Evolutionary conservation across 2,329 filamentous ascomycete genomes (phyloP).

Genomic region (Akanthomyces muscarius): DNA sequence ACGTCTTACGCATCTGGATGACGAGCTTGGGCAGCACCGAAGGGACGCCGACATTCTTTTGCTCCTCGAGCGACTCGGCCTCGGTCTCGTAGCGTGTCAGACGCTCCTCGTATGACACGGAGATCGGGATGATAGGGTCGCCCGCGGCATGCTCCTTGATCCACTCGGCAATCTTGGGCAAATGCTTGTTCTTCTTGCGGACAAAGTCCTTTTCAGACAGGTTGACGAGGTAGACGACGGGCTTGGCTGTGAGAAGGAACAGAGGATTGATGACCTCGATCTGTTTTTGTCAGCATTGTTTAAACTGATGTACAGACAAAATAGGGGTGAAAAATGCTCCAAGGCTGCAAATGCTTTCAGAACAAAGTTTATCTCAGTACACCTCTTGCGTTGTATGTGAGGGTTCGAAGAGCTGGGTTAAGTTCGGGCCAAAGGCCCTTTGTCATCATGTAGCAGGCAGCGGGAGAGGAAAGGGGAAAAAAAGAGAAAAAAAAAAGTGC

Average conservation of each 20-base stretch:
- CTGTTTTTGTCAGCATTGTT: constrained; percentile 43
- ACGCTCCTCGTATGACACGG: constrained; percentile 88
- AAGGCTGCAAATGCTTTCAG: constrained; percentile 49
- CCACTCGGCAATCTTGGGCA: constrained; percentile 91
- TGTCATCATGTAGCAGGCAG: constrained; percentile 73
- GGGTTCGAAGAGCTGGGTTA: constrained; percentile 99
- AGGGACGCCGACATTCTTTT: constrained; percentile 81
- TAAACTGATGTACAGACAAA: too few relatives aligned
- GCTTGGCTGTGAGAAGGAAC: constrained; percentile 91
- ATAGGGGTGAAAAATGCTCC: constrained; percentile 11
- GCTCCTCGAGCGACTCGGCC: constrained; percentile 74
- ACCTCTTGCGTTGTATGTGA: constrained; percentile 70
- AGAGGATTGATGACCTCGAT: constrained; percentile 97
- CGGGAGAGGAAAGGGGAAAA: constrained; percentile 19
- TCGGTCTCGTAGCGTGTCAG: constrained; percentile 77
- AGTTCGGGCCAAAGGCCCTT: constrained; percentile 93
- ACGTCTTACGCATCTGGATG: constrained; percentile 83
- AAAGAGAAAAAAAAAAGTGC: constrained; percentile 20
- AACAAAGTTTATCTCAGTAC: constrained; percentile 80
- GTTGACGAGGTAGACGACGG: constrained; percentile 95
- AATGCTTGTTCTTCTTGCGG: constrained; percentile 99
- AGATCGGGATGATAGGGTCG: constrained; percentile 90
- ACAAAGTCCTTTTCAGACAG: constrained; percentile 95
- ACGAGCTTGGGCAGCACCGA: constrained; percentile 91
- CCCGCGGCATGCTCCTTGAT: constrained; percentile 84